Percentiles rank a stretch among this genome's conserved stretches.
Conservation (phyloP, 1,284 basidiomycete species). For the Papiliotrema laurentii region DNA sequence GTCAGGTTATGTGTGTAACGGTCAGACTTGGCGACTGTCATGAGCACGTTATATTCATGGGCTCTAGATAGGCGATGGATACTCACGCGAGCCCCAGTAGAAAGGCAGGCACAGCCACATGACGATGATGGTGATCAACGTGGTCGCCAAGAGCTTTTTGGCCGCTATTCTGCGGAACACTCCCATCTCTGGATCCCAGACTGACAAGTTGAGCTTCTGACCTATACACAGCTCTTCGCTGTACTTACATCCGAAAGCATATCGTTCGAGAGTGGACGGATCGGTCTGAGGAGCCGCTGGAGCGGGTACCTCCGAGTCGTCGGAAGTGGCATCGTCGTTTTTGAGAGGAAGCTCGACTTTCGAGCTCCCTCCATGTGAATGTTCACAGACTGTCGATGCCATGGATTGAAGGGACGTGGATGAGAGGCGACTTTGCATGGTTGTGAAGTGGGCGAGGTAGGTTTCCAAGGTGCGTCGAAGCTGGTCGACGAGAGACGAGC, state of each 20-base stretch:
- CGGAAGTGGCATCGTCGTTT: no score
- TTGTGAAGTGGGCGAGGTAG: no score
- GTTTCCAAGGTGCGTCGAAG: no score
- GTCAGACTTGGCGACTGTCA: slow-evolving; percentile 38
- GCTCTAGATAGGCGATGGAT: not conserved
- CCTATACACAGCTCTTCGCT: not conserved
- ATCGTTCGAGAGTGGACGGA: not conserved
- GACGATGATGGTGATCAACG: slow-evolving; percentile 31
- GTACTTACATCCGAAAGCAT: slow-evolving; percentile 6
- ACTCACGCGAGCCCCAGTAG: slow-evolving; percentile 53
- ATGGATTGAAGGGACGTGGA: no score
- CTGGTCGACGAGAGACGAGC: no score
- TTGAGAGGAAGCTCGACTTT: no score
- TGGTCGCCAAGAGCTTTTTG: slow-evolving; percentile 30
- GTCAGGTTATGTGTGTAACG: slow-evolving; percentile 48
- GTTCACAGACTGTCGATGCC: no score
- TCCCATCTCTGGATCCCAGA: slow-evolving; percentile 32
- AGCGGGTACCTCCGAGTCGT: no score
- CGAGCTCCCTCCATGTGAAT: no score
- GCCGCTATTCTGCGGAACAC: slow-evolving; percentile 29
- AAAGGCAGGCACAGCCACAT: slow-evolving; percentile 43
- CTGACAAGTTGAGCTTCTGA: slow-evolving; percentile 6
- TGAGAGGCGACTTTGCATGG: no score
- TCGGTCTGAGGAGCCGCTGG: no score
- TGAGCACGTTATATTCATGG: slow-evolving; percentile 1